phyloP scores from a whole-genome alignment of 495 filamentous ascomycete species.

The Penicillium egyptiacum region DNA sequence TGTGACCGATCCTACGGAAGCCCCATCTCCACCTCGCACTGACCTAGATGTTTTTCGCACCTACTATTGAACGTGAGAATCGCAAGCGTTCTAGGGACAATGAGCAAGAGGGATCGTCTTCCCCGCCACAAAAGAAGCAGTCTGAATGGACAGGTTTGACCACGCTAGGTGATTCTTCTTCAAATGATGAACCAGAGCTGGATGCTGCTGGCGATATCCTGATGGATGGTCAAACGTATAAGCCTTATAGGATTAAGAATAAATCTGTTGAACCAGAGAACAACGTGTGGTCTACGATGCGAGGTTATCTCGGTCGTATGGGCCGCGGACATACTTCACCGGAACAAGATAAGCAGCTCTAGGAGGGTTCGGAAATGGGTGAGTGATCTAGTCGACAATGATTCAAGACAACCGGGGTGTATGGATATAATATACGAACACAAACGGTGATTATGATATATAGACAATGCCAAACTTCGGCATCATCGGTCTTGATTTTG shows the following conservation, averaged over 20 bases:
- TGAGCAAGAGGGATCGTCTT: neutral
- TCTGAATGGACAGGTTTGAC: neutral
- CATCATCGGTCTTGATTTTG: neutral
- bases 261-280: neutral
- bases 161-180: neutral
- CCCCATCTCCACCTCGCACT: neutral
- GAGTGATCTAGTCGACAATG: neutral
- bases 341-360: neutral
- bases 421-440: neutral
- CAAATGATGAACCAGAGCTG: neutral
- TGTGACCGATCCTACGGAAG: neutral
- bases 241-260: neutral
- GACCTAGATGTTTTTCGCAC: neutral
- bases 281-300: neutral
- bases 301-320: neutral
- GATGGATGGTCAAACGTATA: neutral
- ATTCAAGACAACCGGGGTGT: neutral
- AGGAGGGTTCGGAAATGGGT: neutral
- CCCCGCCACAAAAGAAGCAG: neutral
- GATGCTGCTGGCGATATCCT: neutral
- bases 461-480: neutral
- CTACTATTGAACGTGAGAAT: neutral
- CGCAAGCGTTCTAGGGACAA: neutral
- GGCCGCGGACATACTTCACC: neutral
- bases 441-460: neutral